These are phyloP conservation scores for Crithidia acanthocephali DNA, from an alignment of 208 protist genomes.

Conservation along the genomic window DNA sequence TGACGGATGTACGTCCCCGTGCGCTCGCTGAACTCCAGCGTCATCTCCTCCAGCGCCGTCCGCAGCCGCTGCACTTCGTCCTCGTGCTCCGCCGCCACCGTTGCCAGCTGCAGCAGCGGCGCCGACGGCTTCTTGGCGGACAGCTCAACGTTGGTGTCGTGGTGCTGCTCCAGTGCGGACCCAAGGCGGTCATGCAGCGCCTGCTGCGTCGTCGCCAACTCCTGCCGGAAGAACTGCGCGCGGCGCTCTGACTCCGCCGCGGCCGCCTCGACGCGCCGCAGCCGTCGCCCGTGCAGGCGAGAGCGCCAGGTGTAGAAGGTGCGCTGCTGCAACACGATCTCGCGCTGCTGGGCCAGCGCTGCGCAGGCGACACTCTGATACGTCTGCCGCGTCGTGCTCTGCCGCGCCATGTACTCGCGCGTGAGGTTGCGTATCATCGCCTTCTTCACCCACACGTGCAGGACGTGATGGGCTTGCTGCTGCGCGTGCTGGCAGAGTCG, in stretches of 20 bases:
- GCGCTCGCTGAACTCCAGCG: conserved; percentile 64
- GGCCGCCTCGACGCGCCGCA: not conserved
- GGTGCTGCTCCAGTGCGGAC: conserved; percentile 12
- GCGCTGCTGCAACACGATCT: not conserved
- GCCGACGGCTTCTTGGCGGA: not conserved
- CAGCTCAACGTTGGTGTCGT: not conserved
- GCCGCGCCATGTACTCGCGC: conserved; percentile 16
- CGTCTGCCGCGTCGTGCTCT: conserved; percentile 1
- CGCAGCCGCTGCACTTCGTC: conserved; percentile 50
- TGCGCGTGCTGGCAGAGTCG: not conserved
- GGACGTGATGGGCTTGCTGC: conserved; percentile 10
- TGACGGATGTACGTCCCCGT: conserved; percentile 60
- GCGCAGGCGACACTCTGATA: conserved; percentile 11
- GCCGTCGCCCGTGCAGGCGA: conserved; percentile 18
- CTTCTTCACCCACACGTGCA: conserved; percentile 33
- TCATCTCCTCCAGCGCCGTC: conserved; percentile 52
- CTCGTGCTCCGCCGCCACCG: conserved; percentile 30
- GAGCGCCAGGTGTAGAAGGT: conserved; percentile 12
- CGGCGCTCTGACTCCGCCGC: conserved; percentile 21
- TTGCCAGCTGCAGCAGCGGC: not conserved
- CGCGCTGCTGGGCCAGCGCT: conserved; percentile 16
- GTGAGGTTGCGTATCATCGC: conserved; percentile 31
- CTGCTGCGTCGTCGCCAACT: conserved; percentile 27
- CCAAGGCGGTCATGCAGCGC: conserved; percentile 14
- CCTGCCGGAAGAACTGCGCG: conserved; percentile 31